phyloP scores from a whole-genome alignment of 2,329 filamentous ascomycete species.

The Rhynchosporium graminicola region DNA sequence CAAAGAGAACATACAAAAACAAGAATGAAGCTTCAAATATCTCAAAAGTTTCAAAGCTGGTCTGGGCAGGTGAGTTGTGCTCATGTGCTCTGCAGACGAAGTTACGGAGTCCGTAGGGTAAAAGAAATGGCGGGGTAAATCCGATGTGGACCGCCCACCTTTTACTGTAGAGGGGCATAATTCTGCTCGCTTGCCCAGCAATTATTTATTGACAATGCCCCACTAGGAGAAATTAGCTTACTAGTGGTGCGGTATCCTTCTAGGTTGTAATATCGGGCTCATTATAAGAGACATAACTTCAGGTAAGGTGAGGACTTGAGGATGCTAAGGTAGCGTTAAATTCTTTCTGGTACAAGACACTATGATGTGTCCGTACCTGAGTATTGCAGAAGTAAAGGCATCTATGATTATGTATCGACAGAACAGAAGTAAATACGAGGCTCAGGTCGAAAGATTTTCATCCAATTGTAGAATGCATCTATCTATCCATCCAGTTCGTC shows the following conservation, averaged over 20 bases:
- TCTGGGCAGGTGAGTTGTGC: too few species aligned
- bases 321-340: background rate
- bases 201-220: background rate
- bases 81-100: background rate
- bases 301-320: too few species aligned
- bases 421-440: background rate
- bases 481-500: background rate
- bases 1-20: background rate
- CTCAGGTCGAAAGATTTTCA: background rate
- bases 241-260: background rate
- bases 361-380: too few species aligned
- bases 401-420: background rate
- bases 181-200: conserved; percentile 1
- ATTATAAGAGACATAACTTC: too few species aligned
- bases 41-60: background rate
- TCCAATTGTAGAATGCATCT: conserved; percentile 6
- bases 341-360: background rate
- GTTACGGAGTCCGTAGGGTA: background rate
- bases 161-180: background rate
- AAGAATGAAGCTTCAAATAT: background rate
- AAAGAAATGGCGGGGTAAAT: conserved; percentile 13
- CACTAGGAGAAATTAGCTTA: background rate
- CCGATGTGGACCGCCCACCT: conserved; percentile 16
- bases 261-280: background rate
- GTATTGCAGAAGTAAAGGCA: too few species aligned